Evolutionary conservation across 352 stramenopile genomes (phyloP), one percentile per base, ranked within the genome.

Genomic region (Pythium apleroticum): DNA sequence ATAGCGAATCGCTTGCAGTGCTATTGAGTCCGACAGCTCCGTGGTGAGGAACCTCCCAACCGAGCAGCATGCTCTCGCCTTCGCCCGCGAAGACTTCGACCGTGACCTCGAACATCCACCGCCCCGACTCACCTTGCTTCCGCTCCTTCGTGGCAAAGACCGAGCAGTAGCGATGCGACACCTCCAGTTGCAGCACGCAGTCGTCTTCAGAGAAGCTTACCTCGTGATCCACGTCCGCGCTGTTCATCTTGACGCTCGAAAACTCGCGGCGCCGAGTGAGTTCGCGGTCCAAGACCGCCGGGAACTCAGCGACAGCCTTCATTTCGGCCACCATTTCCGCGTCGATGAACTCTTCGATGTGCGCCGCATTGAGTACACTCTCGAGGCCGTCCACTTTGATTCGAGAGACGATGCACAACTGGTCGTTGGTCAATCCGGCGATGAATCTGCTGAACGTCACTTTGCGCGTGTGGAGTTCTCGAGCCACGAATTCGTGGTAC

Each of bases 191-290:
- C 27, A 91, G 39, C 39, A 91, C 58, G 25, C 84, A 90, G 62
- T 93, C 83, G 69, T 91, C 80, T 17, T 88, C 80, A 0, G 82
- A 88, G 46, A 93, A 87, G 50, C 73, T 91, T n/a, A 91, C 71
- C 2, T 80, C 75, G 9, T 71, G 66, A 50, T 86, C 81, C 27
- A 93, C 58, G 22, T 72, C 66, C 0, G 65, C 60, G 45, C 71
- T 89, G 60, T 89, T 84, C 78, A 91, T 86, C 52, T 89, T 90
- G 28, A 93, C 84, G 30, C 72, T 64, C 22, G 81, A 85, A 43
- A 91, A 93, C 19, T 90, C 82, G 3, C 83, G 77, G 31, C 84
- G 74, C 0, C 81, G 79, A 10, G 66, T 62, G 12, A 93, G 79
- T 37, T 93, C 84, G 28, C 82, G 76, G 0, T 82, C 75, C 6